Conservation (phyloP, 1,284 basidiomycete species). For the Trichosporon faecale region DNA sequence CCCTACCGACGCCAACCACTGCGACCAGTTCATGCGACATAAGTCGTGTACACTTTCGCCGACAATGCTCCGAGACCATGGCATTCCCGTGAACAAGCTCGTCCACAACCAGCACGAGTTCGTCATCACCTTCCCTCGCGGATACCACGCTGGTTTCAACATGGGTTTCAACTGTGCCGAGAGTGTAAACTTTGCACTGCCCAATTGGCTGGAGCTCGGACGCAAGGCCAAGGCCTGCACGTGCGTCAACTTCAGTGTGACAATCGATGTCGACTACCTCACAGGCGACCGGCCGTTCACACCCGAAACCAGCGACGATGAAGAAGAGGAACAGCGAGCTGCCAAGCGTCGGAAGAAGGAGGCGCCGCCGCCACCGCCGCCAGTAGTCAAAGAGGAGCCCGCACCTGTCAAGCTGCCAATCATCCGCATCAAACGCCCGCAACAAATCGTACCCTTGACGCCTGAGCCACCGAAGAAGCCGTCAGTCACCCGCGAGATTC, state of each 20-base stretch:
- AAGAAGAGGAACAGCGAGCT: not conserved
- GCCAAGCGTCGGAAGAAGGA: not conserved
- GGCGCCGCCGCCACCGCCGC: conserved; percentile 7
- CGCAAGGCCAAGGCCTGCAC: conserved; percentile 74
- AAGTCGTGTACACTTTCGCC: conserved; percentile 96
- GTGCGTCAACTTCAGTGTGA: conserved; percentile 82
- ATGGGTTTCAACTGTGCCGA: conserved; percentile 97
- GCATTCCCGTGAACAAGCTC: conserved; percentile 78
- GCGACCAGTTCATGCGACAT: conserved; percentile 91
- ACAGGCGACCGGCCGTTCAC: not conserved
- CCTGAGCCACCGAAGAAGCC: conserved; percentile 11
- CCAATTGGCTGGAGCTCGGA: conserved; percentile 90
- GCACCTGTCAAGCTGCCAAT: conserved; percentile 1
- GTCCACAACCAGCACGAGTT: conserved; percentile 92
- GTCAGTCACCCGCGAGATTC: not conserved
- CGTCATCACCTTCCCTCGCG: conserved; percentile 89
- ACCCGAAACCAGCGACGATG: conserved; percentile 2
- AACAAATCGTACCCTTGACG: conserved; percentile 9
- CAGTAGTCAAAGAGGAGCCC: not conserved
- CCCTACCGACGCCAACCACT: conserved; percentile 74
- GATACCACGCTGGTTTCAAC: conserved; percentile 97
- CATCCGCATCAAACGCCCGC: conserved; percentile 9
- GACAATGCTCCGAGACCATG: conserved; percentile 70
- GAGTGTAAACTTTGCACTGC: conserved; percentile 94
- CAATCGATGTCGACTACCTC: conserved; percentile 77